These are phyloP conservation scores for Colletotrichum sp. DNA, from an alignment of 2,329 filamentous ascomycete genomes.

Conservation along the genomic window DNA sequence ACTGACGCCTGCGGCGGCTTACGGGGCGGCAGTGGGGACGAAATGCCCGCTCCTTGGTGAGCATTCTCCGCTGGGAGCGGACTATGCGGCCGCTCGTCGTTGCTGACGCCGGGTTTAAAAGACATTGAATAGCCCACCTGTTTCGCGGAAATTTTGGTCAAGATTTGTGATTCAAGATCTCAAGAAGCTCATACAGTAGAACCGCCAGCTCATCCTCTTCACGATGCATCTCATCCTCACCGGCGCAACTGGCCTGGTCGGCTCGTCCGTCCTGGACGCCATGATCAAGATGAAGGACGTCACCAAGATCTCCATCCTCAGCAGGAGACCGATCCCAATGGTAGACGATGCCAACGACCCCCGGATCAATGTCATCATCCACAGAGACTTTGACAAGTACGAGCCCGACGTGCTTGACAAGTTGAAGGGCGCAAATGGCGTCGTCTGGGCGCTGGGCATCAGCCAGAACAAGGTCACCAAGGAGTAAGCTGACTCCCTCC, in stretches of 20 bases:
- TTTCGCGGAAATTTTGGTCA: fast-evolving
- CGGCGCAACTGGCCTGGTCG: conserved; percentile 72
- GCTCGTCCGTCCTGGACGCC: conserved; percentile 64
- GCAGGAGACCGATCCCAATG: conserved; percentile 67
- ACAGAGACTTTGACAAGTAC: conserved; percentile 71
- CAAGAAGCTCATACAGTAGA: fast-evolving
- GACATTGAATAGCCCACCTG: fast-evolving
- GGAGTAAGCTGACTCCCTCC: conserved; percentile 48
- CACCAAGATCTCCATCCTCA: conserved; percentile 72
- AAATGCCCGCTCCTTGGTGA: neutral
- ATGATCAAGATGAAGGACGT: conserved; percentile 63
- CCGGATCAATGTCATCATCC: conserved; percentile 69
- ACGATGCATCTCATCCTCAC: conserved; percentile 70
- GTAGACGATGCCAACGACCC: conserved; percentile 61
- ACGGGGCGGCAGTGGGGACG: neutral
- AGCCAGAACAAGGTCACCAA: conserved; percentile 63
- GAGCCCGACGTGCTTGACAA: conserved; percentile 59
- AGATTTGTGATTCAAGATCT: neutral
- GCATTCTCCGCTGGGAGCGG: neutral
- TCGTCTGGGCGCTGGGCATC: conserved; percentile 77
- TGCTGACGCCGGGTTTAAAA: neutral
- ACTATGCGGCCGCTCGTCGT: neutral
- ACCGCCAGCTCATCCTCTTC: neutral
- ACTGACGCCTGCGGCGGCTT: neutral
- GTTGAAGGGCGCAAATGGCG: conserved; percentile 69